Evolutionary conservation across 139 green algal species (phyloP).

Genomic region (Ettlia oleoabundans): DNA sequence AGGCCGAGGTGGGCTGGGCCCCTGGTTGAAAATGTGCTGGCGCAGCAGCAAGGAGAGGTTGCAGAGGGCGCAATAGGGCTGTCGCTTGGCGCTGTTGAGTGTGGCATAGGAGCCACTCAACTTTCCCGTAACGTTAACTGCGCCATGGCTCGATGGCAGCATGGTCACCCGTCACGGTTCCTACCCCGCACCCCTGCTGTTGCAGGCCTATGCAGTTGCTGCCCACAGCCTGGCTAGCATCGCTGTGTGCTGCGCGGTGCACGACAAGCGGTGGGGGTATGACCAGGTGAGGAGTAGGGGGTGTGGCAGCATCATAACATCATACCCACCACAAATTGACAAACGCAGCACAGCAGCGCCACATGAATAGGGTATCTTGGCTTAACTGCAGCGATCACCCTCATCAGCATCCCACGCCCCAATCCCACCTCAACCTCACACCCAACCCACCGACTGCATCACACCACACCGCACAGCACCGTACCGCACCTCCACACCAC

Average conservation of each 20-base stretch:
- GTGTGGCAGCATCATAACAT: too few species aligned
- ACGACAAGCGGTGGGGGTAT: slow-evolving; percentile 50
- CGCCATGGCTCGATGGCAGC: too few species aligned
- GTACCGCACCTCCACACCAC: not conserved
- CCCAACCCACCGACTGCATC: too few species aligned
- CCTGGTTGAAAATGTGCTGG: too few species aligned
- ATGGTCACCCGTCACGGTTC: not conserved
- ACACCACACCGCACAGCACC: not conserved
- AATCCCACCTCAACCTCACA: too few species aligned
- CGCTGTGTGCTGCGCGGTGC: slow-evolving; percentile 28
- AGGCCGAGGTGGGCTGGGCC: slow-evolving; percentile 17
- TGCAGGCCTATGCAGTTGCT: slow-evolving; percentile 35
- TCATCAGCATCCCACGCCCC: not conserved
- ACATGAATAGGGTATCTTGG: not conserved
- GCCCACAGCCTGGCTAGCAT: slow-evolving; percentile 37
- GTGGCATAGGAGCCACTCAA: too few species aligned
- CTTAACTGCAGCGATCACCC: not conserved
- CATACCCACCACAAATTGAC: not conserved
- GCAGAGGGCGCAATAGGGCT: too few species aligned
- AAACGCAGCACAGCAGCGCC: not conserved
- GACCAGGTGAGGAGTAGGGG: too few species aligned
- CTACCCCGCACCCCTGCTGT: too few species aligned
- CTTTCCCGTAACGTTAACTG: too few species aligned
- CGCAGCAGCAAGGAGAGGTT: too few species aligned
- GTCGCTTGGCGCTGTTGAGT: too few species aligned